Evolutionary conservation across 1,284 basidiomycete genomes (phyloP), one percentile per base, ranked within the genome.

Genomic region (Apiotrichum domesticum): DNA sequence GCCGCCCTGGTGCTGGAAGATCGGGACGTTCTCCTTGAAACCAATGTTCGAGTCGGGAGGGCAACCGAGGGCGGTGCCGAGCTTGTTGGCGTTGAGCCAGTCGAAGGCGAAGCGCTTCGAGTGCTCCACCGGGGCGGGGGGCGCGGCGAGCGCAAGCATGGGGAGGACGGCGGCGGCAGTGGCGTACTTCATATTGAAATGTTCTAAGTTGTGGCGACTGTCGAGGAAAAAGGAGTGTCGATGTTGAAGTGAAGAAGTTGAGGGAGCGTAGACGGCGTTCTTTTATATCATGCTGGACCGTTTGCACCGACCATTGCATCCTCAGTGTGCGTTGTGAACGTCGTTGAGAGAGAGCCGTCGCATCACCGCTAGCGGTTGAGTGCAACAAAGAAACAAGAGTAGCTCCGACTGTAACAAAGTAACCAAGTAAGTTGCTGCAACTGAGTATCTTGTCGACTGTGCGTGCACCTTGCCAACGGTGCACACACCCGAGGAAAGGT

Each of bases 111-210:
- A 42, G 33, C 15, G 49, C 37, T 39, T 39, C 32, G 32, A n/a
- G 29, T 43, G 8, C 49, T 51, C 32, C 4, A 4, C 5, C 40
- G 33, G 40, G 49, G 40, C 3, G 37, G 10, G 37, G 7, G 47
- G 35, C 13, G 46, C n/a, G 32, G 47, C 33, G 3, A 14, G 9
- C 3, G 46, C 53, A 14, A 46, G 40, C 15, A 44, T 7, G 46
- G 37, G 46, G 45, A 45, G 45, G 35, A 54, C 39, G 13, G 47
- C 46, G 15, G 40, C n/a, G 13, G 51, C 39, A 41, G 52, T 29
- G 37, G 47, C 15, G 35, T 39, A 43, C 37, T 50, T 44, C 52
- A 54, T 51, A 33, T 41, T 37, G 35, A 32, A 5, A 21, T 5
- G 21, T 1, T 41, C 35, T 34, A 39, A 21, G 43, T 39, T 29